Conservation (phyloP, 2,329 filamentous ascomycete species). For the Colletotrichum eremochloae region DNA sequence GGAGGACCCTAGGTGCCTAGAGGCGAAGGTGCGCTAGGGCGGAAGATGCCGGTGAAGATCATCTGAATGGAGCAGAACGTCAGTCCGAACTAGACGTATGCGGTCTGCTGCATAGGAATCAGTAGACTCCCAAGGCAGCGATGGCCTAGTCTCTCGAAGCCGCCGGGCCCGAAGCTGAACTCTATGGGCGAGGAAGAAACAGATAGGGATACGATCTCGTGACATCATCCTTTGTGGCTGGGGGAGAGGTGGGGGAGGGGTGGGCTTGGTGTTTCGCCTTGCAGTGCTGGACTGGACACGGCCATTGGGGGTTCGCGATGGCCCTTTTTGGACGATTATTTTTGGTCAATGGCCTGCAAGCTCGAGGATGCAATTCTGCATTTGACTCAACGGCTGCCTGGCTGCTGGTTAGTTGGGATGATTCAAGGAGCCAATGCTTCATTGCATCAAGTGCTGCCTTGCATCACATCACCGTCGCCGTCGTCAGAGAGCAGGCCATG, state of each 20-base stretch:
- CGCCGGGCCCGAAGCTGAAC: slow-evolving; percentile 33
- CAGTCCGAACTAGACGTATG: slow-evolving; percentile 15
- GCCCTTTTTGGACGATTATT: slow-evolving; percentile 8
- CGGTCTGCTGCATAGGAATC: not conserved
- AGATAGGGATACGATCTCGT: not conserved
- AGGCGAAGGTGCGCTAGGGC: not conserved
- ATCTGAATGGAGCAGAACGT: slow-evolving; percentile 19
- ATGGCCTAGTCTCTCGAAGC: not conserved
- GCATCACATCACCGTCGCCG: not conserved
- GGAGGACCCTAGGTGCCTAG: slow-evolving; percentile 10
- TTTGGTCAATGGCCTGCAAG: not conserved
- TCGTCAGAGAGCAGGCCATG: not conserved
- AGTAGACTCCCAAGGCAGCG: slow-evolving; percentile 8
- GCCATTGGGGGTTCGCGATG: not conserved
- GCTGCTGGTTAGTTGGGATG: not conserved
- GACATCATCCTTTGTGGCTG: slow-evolving; percentile 6
- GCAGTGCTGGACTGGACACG: not conserved
- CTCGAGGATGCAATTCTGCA: not conserved
- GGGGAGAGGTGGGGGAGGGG: not conserved
- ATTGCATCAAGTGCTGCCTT: too few relatives aligned
- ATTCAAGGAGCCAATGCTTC: not conserved
- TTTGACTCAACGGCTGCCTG: not conserved
- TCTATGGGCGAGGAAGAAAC: not conserved
- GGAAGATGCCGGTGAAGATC: slow-evolving; percentile 32
- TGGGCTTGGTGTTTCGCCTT: not conserved